Percentiles rank a stretch among this genome's conserved stretches.
Evolutionary conservation across 441 rosid species (phyloP).

Genomic region (Populus tomentosa): DNA sequence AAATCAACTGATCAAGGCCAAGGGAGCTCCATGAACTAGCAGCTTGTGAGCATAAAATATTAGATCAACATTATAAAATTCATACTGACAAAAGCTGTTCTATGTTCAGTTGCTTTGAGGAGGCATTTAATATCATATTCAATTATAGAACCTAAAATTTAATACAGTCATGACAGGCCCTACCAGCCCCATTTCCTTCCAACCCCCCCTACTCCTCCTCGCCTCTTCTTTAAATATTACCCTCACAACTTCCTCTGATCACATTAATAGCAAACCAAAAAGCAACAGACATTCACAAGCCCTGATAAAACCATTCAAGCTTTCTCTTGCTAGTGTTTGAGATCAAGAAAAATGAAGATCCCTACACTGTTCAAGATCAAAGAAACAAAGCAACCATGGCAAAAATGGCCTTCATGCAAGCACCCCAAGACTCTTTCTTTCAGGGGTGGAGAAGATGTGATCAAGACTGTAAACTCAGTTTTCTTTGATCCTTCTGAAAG

Average conservation of each 20-base stretch:
- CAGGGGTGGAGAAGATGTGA: constrained; percentile 36
- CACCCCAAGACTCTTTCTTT: constrained; percentile 55
- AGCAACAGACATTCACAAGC: background rate
- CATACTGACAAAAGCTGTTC: constrained; percentile 3
- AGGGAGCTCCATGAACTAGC: background rate
- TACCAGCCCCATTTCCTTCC: constrained; percentile 27
- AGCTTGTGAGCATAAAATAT: background rate
- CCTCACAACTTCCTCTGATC: constrained; percentile 22
- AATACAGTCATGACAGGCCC: constrained; percentile 31
- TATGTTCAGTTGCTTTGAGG: background rate
- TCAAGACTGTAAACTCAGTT: constrained; percentile 52
- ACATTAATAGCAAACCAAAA: constrained; percentile 20
- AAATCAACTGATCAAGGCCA: background rate
- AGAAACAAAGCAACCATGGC: constrained; percentile 28
- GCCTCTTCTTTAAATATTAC: constrained; percentile 24
- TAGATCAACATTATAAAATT: background rate
- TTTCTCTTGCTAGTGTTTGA: background rate
- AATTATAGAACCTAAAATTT: constrained; percentile 24
- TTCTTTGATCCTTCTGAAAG: constrained; percentile 30
- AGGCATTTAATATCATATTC: constrained; percentile 19
- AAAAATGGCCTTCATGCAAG: constrained; percentile 58
- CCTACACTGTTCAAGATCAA: constrained; percentile 39
- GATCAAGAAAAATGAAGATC: constrained; percentile 36
- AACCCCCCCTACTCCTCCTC: constrained; percentile 11
- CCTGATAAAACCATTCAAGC: background rate